These are phyloP conservation scores for Suillus lakei DNA, from an alignment of 768 basidiomycete species.

Conservation along the genomic window DNA sequence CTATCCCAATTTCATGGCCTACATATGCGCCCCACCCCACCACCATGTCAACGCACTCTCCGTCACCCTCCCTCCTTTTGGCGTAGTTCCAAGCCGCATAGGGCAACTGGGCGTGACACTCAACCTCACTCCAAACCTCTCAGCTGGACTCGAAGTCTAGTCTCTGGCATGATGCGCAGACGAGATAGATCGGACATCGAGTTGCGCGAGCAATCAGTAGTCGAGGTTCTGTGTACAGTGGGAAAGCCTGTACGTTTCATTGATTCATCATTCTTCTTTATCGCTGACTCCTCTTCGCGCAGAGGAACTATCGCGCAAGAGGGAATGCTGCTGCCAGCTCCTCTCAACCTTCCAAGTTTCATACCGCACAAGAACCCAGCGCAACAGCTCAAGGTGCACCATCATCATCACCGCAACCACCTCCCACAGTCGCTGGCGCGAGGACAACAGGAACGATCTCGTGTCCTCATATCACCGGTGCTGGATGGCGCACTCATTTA, in stretches of 20 bases:
- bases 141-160: neutral
- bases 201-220: neutral
- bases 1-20: neutral
- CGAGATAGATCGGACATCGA: neutral
- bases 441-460: neutral
- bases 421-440: neutral
- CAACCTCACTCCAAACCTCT: neutral
- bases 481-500: neutral
- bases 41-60: neutral
- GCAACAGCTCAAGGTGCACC: neutral
- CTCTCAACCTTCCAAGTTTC: neutral
- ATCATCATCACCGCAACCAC: neutral
- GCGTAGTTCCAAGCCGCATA: neutral
- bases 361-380: neutral
- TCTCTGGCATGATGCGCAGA: neutral
- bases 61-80: neutral
- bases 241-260: neutral
- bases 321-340: neutral
- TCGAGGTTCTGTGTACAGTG: neutral
- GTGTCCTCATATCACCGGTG: neutral
- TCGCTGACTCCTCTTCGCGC: neutral
- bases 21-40: neutral
- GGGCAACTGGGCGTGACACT: neutral
- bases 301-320: neutral
- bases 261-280: neutral